These are phyloP conservation scores for Coniochaeta prunicola DNA, from an alignment of 2,329 filamentous ascomycete genomes.

Conservation along the genomic window DNA sequence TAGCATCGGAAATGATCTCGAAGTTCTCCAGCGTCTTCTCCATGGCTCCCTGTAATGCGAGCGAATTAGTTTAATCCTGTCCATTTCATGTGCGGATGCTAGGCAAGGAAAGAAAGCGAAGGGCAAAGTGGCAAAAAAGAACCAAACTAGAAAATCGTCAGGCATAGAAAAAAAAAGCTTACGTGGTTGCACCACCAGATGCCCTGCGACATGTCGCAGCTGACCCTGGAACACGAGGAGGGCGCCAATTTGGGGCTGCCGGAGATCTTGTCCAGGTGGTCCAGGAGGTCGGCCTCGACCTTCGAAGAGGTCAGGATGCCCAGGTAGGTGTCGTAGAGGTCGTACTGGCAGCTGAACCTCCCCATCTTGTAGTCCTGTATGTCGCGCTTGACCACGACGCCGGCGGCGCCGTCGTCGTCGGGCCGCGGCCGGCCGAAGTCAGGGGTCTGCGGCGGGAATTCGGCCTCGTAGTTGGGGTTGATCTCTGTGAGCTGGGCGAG, in stretches of 20 bases:
- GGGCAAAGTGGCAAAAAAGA: no score
- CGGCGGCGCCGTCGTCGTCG: not conserved
- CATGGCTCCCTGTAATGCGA: not conserved
- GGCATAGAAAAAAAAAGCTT: not conserved
- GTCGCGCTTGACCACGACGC: not conserved
- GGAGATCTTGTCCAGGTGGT: not conserved
- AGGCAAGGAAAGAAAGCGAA: no score
- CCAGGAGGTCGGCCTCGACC: not conserved
- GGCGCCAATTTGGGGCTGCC: not conserved
- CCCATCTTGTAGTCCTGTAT: not conserved
- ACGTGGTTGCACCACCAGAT: not conserved
- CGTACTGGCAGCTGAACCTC: not conserved
- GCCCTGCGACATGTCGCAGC: not conserved
- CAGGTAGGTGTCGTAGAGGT: not conserved
- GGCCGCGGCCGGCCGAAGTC: not conserved
- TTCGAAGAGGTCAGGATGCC: not conserved
- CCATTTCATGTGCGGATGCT: not conserved
- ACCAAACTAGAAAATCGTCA: no score
- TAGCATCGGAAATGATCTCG: not conserved
- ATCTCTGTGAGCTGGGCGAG: not conserved
- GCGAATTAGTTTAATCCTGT: not conserved
- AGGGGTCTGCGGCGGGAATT: not conserved
- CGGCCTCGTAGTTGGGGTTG: conserved; percentile 1
- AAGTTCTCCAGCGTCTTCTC: not conserved
- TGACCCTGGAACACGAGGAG: not conserved